Evolutionary conservation across 2,329 filamentous ascomycete genomes (phyloP), one percentile per base, ranked within the genome.

Genomic region (Monilinia laxa): DNA sequence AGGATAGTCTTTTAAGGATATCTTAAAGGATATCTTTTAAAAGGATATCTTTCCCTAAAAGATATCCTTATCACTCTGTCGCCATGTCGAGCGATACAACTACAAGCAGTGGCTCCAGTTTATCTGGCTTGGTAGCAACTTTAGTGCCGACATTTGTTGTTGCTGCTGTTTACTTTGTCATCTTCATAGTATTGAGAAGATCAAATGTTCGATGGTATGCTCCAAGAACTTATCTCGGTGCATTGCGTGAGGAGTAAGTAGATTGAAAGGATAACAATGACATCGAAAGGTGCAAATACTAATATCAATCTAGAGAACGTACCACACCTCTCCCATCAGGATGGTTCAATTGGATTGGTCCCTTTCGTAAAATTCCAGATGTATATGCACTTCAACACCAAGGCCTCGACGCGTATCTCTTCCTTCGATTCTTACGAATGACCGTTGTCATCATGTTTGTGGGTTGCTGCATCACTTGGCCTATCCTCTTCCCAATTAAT

Each of bases 341-440:
- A 64, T 76, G 87, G 56, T 80, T 90, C 73, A 85, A 89, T 72
- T 93, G 90, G 90, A 78, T 92, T 67, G 79, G 79, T 12, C 80
- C 84, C 16, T 90, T 92, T 79, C 89, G 86, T 80, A 84, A 84
- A 72, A 84, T 85, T 54, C 84, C 85, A 4, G 93, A 98, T 76
- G 87, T 88, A 52, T 92, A 91, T 75, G 87, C 93, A 35, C 85
- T 98, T 28, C 91, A 95, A 74, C 92, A 97, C 80, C 92, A 94
- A 76, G 96, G 93, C 0, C 85, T 99, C 70, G 94, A 99, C 77
- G 91, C 90, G 42, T 98, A 94, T 78, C 87, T 98, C 62, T 92
- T 96, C 77, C 83, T 98, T 38, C 92, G 94, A 47, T 97, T 94
- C 75, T 80, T 98, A 70, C 92, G 93, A 75, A 89, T 95, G 64